These are phyloP conservation scores for Xanthoconium stramineum DNA, from an alignment of 768 basidiomycete species.

Conservation along the genomic window DNA sequence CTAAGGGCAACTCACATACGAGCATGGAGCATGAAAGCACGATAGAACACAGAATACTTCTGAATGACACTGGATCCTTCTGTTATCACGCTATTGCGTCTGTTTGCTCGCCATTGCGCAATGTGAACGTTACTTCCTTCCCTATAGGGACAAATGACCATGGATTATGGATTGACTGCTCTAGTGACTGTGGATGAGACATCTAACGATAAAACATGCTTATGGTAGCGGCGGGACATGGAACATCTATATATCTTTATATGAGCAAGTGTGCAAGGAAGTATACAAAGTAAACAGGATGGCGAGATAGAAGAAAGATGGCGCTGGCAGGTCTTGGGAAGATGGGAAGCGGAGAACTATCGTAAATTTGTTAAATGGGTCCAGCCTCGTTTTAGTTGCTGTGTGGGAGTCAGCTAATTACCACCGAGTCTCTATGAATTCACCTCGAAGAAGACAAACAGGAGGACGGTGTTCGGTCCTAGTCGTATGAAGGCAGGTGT, in stretches of 20 bases:
- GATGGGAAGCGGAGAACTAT: background rate
- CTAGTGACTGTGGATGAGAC: background rate
- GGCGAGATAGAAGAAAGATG: background rate
- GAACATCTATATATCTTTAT: constrained; percentile 6
- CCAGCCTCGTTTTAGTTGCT: constrained; percentile 77
- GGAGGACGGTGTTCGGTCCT: constrained; percentile 78
- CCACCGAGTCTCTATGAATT: constrained; percentile 7
- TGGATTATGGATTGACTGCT: background rate
- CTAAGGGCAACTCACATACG: no score
- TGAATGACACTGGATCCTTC: no score
- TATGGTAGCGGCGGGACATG: constrained; percentile 3
- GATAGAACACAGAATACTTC: no score
- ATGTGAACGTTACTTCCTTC: no score
- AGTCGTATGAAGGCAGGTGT: constrained; percentile 83
- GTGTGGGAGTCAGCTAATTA: constrained; percentile 9
- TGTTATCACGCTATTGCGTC: no score
- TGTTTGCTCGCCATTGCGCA: no score
- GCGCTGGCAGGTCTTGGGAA: background rate
- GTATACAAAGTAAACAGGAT: background rate
- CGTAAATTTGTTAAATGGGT: constrained; percentile 7
- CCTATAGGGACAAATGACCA: background rate
- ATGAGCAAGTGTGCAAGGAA: background rate
- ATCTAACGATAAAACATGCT: constrained; percentile 1
- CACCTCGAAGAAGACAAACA: constrained; percentile 86
- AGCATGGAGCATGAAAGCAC: no score